Evolutionary conservation across 2,329 filamentous ascomycete genomes (phyloP), one percentile per base, ranked within the genome.

Genomic region (Curvularia verruculosa): DNA sequence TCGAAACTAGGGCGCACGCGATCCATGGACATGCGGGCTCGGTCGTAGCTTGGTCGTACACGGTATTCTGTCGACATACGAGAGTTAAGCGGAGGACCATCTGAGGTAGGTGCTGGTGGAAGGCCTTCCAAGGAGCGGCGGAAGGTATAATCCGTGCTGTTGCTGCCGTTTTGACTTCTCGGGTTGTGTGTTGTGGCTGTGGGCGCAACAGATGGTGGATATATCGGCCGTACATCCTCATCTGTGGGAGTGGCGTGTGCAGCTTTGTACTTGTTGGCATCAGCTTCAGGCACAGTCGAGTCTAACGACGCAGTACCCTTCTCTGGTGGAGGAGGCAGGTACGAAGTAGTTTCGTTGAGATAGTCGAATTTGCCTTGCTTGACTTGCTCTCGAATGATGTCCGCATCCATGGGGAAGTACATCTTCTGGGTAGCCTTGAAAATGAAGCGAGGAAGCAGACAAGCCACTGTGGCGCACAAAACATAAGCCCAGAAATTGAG

Each of bases 311-410:
- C 77, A 37, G 49, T 26, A 18, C 77, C 76, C 70, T 71, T 80
- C 67, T 67, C 74, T 63, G 60, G 77, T 56, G 70, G 68, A 53
- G 66, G 80, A n/a, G 81, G 80, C 31, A 82, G 73, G 41, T 79
- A 81, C 5, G 81, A 79, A 51, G 83, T 82, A 49, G 80, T 80
- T 39, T 85, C 76, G 54, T 87, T 84, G 48, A 94, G 82, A 68
- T 92, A 86, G 64, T 89, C 87, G 75, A 96, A 98, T 71, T 89
- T 88, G 65, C 95, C 95, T 78, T 88, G 83, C 26, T 86, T 86
- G 59, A 96, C 87, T 80, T 98, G 92, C 77, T 99, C 95, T 46
- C 95, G 91, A 70, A 99, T 88, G 63, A 99, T 96, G 75, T 99
- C 95, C 56, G 97, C 82, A 70, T 99, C 95, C 65, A 89, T 89